Base-by-base conservation (phyloP, 805 yeast genomes). In the Ascoidea rubescens region DNA sequence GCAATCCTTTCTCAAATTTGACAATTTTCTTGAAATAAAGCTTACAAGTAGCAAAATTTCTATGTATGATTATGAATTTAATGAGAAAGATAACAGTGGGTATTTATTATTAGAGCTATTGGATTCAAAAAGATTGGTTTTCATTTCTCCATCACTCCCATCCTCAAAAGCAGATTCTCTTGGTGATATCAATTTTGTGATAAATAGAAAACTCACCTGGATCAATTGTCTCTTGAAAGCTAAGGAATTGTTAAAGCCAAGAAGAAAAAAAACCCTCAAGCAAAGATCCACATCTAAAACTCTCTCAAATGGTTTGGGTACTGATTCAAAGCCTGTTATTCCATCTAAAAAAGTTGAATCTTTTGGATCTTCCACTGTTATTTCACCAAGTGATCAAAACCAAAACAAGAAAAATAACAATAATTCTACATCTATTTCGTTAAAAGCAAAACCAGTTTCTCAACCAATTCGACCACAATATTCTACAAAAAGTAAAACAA, bases 31-130 rank as follows among this genome's bases (percentile, higher is more conserved):
- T 43, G 73, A 73, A 31, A 71, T 77, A 44, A 72, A 67, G 51
- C 58, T 74, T 33, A 73, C 77, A 0, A 78, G 75, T 58, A 66
- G 69, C 47, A 70, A 77, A 57, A 78, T 84, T 52, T 85, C 86
- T 60, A 80, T 85, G 82, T 85, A 84, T 62, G 91, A 84, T 64
- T 84, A 82, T 64, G 91, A 84, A 62, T 84, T 85, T 64, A 82
- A 80, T 56, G 85, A 79, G 53, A 68, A 65, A 17, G 70, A 71
- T 5, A 70, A 71, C 30, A 74, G 70, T 52, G 93, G 91, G 0
- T 83, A 77, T 58, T 67, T 84, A 48, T 81, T 83, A 10, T 60
- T 84, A 32, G 90, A 84, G 59, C 68, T 82, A 58, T 71, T 77
- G 57, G 74, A 73, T 54, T 70, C 73, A 52, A 79, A 79, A 47